Base-by-base conservation (phyloP, 2,329 filamentous ascomycete genomes). In the Botrytis medusae region DNA sequence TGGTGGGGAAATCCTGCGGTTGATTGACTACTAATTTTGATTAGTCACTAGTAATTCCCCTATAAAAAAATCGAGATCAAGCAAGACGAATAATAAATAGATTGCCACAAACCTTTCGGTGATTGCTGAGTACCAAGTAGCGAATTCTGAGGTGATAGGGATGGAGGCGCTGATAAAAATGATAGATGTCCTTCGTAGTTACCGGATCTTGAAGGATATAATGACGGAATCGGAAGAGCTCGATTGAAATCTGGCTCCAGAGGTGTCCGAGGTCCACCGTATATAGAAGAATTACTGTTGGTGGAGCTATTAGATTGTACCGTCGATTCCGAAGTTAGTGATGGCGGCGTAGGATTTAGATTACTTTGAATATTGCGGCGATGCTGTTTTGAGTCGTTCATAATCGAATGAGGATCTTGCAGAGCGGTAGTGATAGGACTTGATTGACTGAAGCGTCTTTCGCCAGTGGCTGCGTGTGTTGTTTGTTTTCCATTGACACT, bases 241-340 rank as follows among this genome's bases (percentile, higher is more conserved):
- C 79, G 75, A 25, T 81, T 80, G 6, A 79, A 61, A 40, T 77
- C 73, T 3, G 79, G 77, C 46, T 81, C 80, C 64, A 81, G 70
- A 2, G 79, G 79, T 20, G 79, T 81, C 9, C 77, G 77, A 54
- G 79, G 80, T 8, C 75, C 76, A 46, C 77, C 79, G 48, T 77
- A 80, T 34, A 74, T 57, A n/a, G 79, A 80, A 20, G 62, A 72
- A 14, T 77, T 77, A 72, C 79, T 80, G 25, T 63, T 69, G 9
- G 78, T 78, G 1, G 79, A 80, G 22, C 69, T 71, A 34, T 77
- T 74, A 4, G 80, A 79, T 46, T 74, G 72, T 57, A 74, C 75
- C 22, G 79, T 81, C 34, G 79, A 80, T 57, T 81, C 80, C 1
- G 77, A 77, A 2, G 76, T 78, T 44, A 79, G 70, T 20, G 79